phyloP scores from a whole-genome alignment of 2,329 filamentous ascomycete species.

The Tolypocladium cylindrosporum region DNA sequence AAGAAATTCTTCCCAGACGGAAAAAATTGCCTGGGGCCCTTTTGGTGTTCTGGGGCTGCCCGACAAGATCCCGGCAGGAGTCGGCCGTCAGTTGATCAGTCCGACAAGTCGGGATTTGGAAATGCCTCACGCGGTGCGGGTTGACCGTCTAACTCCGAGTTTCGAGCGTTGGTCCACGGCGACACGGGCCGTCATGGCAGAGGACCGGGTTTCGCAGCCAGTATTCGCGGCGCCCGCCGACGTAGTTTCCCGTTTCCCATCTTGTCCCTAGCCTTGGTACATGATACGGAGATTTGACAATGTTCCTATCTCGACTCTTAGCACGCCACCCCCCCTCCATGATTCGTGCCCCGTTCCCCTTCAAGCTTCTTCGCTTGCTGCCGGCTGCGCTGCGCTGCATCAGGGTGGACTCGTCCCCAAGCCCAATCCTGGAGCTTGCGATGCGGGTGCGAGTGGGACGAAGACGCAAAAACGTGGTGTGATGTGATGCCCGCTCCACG shows the following conservation, averaged over 20 bases:
- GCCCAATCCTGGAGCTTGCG: background rate
- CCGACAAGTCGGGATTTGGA: background rate
- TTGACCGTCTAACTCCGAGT: background rate
- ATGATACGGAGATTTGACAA: background rate
- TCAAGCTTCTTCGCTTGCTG: background rate
- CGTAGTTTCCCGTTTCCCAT: background rate
- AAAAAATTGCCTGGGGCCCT: no score
- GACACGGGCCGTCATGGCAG: background rate
- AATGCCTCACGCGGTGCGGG: background rate
- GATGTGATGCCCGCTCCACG: background rate
- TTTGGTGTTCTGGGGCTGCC: background rate
- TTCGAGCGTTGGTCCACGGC: background rate
- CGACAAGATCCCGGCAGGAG: background rate
- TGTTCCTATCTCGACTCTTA: background rate
- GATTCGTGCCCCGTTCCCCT: background rate
- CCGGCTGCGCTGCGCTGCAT: background rate
- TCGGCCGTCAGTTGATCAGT: background rate
- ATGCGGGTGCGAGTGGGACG: background rate
- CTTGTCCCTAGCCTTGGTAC: background rate
- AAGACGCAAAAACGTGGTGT: background rate
- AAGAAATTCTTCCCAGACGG: no score
- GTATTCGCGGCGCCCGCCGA: background rate
- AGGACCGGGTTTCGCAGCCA: background rate
- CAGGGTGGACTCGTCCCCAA: background rate
- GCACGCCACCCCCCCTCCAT: background rate